These are phyloP conservation scores for Dioscorea alata DNA, from an alignment of 106 monocot species.

Conservation along the genomic window DNA sequence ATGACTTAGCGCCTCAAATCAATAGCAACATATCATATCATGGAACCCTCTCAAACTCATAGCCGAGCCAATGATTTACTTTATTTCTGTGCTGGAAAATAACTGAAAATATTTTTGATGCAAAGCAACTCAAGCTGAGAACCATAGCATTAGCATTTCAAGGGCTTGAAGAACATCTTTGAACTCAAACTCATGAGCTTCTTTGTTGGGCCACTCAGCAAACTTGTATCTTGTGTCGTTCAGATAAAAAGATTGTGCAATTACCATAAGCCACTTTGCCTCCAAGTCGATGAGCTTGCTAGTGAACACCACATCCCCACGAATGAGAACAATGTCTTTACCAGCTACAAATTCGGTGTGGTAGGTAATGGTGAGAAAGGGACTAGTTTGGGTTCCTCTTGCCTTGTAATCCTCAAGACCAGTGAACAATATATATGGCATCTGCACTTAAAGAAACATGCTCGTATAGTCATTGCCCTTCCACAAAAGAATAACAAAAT, in stretches of 20 bases:
- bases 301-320: slow-evolving; percentile 85
- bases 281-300: slow-evolving; percentile 81
- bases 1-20: no score
- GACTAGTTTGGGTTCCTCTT: no score
- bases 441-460: slow-evolving; percentile 95
- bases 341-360: no score
- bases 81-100: no score
- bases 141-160: slow-evolving; percentile 64
- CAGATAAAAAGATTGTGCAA: slow-evolving; percentile 81
- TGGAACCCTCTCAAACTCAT: no score
- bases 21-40: no score
- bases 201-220: slow-evolving; percentile 88
- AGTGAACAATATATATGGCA: no score
- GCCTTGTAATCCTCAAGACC: no score
- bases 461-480: slow-evolving; percentile 76
- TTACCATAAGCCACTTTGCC: slow-evolving; percentile 74
- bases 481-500: slow-evolving; percentile 94
- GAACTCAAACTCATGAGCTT: slow-evolving; percentile 90
- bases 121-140: no score
- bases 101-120: no score
- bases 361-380: no score
- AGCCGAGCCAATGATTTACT: no score
- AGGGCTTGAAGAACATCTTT: slow-evolving; percentile 85
- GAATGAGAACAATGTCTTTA: slow-evolving; percentile 75
- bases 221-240: slow-evolving; percentile 76